Base-by-base conservation (phyloP, 805 yeast species). In the Wickerhamomyces hampshirensis region DNA sequence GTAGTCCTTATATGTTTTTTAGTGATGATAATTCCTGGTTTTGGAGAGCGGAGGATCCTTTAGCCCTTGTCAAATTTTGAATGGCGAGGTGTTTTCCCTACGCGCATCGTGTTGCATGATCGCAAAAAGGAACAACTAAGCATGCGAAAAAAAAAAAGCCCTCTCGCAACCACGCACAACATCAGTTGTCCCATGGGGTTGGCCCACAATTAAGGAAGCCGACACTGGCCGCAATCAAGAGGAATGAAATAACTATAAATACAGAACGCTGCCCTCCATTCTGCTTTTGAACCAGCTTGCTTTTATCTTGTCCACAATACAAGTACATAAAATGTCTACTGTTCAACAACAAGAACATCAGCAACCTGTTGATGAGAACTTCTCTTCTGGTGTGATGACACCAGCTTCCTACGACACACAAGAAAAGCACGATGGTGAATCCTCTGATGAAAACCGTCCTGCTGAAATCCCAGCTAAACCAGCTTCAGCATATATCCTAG, bases 391-490 rank as follows among this genome's bases (percentile, higher is more conserved):
- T 30, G 50, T 46, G 6, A 34, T 46, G 35, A 46, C 53, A 15
- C 51, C 53, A 39, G 50, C 46, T 15, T 38, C 45, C 18, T 24
- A 38, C 21, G 53, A 48, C 2, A 40, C 44, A 18, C 44, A 40
- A 28, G 44, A 40, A 26, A 40, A 42, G 29, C 37, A 31, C 14
- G 51, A 46, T 13, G 33, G 31, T 16, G 34, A 38, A 26, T 41
- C 44, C 14, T 38, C 36, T 24, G 43, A 40, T 27, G 30, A 40
- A 15, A 21, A 31, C 2, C 11, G 23, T 9, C 16, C 18, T 9
- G 26, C n/a, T 12, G 39, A 55, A 35, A 37, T 52, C 51, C 45
- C 66, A 48, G 58, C 52, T 24, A 61, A 60, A 39, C 60, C 65
- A 15, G 51, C 52, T 17, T 46, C 53, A 11, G 63, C 55, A 11